phyloP scores from a whole-genome alignment of 192 early-diverging fungal species.

The Coemansia sp. region DNA sequence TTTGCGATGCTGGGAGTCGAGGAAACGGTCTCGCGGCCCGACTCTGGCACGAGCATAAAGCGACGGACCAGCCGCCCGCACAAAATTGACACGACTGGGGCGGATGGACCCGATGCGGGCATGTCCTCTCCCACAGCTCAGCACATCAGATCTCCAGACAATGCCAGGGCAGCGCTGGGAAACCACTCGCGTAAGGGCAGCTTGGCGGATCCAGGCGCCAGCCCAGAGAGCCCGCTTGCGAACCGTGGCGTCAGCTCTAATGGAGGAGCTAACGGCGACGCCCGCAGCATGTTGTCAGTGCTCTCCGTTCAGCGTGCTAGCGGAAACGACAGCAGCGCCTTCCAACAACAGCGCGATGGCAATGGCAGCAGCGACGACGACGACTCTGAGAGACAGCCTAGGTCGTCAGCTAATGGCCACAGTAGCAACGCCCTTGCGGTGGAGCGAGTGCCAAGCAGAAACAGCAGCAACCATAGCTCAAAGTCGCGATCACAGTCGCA shows the following conservation, averaged over 20 bases:
- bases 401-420: not conserved
- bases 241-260: not conserved
- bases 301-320: conserved; percentile 8
- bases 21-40: conserved; percentile 12
- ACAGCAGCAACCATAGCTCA: conserved; percentile 3
- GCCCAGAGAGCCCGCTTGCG: conserved; percentile 1
- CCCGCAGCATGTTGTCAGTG: conserved; percentile 4
- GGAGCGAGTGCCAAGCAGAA: conserved; percentile 11
- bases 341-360: not conserved
- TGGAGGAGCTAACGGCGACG: not conserved
- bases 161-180: conserved; percentile 15
- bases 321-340: not conserved
- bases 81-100: conserved; percentile 3
- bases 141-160: conserved; percentile 20
- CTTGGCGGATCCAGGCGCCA: not conserved
- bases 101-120: not conserved
- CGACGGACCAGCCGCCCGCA: conserved; percentile 28
- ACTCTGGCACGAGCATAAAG: conserved; percentile 9
- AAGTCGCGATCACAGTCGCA: not conserved
- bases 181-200: conserved; percentile 17
- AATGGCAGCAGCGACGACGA: not conserved
- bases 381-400: not conserved
- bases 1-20: conserved; percentile 51
- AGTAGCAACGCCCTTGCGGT: not conserved
- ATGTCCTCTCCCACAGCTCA: conserved; percentile 5